Evolutionary conservation across 148 eudicot genomes (phyloP).

Genomic region (Chenopodium formosanum): DNA sequence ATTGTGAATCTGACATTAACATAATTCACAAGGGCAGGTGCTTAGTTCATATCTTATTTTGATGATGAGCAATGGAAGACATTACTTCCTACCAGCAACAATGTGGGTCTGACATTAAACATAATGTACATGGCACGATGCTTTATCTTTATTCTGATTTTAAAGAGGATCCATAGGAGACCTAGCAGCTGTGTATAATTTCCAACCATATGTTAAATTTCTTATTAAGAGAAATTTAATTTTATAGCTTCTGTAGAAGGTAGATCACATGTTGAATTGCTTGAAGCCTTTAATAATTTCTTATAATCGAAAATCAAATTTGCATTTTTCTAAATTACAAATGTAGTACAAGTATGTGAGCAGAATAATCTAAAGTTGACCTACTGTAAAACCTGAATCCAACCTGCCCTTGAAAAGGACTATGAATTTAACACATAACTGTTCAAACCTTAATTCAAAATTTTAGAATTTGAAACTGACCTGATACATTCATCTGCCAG

Average conservation of each 20-base stretch:
- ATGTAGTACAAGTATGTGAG: background rate
- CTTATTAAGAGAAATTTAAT: background rate
- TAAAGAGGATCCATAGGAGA: background rate
- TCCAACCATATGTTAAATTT: background rate
- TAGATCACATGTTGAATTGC: background rate
- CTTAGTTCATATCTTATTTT: too few species aligned
- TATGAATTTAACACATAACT: background rate
- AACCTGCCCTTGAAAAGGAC: background rate
- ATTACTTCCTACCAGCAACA: background rate
- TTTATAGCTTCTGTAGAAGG: background rate
- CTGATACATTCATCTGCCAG: background rate
- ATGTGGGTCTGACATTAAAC: background rate
- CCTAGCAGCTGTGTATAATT: background rate
- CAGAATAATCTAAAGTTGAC: background rate
- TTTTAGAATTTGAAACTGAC: background rate
- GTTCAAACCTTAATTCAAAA: background rate
- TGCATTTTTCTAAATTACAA: background rate
- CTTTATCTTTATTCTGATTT: background rate
- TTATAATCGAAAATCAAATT: background rate
- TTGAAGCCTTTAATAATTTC: background rate
- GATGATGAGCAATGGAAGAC: too few species aligned
- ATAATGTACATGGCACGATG: background rate
- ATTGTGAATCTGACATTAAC: background rate
- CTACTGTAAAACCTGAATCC: background rate
- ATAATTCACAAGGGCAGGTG: background rate